Percentiles rank a stretch among this genome's conserved stretches.
phyloP scores from a whole-genome alignment of 768 basidiomycete genomes.

The Rhodotorula diobovata region DNA sequence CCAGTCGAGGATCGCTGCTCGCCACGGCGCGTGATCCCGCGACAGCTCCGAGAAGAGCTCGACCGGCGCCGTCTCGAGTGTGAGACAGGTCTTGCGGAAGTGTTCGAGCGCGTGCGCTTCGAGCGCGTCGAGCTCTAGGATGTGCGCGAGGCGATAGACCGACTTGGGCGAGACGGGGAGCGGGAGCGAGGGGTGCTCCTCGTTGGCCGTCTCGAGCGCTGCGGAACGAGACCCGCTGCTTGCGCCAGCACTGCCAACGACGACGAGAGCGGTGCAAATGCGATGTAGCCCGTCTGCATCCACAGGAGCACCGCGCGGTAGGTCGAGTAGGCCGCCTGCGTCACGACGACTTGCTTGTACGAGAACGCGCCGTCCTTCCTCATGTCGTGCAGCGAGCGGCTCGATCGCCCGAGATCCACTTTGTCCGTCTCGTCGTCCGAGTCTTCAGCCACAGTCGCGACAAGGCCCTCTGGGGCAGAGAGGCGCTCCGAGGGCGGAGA shows the following conservation, averaged over 20 bases:
- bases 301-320: constrained; percentile 8
- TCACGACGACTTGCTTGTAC: background rate
- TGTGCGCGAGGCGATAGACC: background rate
- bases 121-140: constrained; percentile 4
- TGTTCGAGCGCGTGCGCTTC: too few relatives aligned
- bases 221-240: background rate
- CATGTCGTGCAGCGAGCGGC: too few relatives aligned
- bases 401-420: too few relatives aligned
- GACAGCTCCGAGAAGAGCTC: background rate
- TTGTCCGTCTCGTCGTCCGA: too few relatives aligned
- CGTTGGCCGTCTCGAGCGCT: background rate
- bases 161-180: constrained; percentile 8
- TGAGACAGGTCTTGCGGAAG: background rate
- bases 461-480: too few relatives aligned
- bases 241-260: background rate
- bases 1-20: background rate
- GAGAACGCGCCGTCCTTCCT: too few relatives aligned
- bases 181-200: background rate
- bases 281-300: background rate
- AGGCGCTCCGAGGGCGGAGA: too few relatives aligned
- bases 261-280: background rate
- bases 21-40: background rate
- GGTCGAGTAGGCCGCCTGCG: background rate
- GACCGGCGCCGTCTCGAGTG: background rate
- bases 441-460: too few relatives aligned